A percentile compares a stretch with the other conserved stretches of the same genome.
Evolutionary conservation across 352 stramenopile species (phyloP).

Genomic region (Phytophthora uliginosa): DNA sequence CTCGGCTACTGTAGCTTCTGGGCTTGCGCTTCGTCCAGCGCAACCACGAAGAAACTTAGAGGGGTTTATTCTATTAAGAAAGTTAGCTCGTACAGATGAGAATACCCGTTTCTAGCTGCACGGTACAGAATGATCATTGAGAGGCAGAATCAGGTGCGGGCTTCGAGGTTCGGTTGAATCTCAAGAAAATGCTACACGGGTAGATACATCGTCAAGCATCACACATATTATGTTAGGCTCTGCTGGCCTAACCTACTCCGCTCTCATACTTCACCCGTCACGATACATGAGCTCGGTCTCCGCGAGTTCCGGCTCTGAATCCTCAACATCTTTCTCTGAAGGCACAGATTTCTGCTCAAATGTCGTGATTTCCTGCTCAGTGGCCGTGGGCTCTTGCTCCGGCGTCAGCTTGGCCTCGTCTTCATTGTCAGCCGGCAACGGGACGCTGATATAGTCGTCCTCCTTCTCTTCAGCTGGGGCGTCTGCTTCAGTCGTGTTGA

Average conservation of each 20-base stretch:
- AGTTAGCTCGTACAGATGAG: too few relatives aligned
- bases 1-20: too few relatives aligned
- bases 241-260: not conserved
- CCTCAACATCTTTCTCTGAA: not conserved
- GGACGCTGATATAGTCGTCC: not conserved
- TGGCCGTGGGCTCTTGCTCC: not conserved
- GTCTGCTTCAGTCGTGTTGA: not conserved
- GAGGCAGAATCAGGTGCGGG: too few relatives aligned
- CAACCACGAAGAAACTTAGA: too few relatives aligned
- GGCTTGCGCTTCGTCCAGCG: too few relatives aligned
- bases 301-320: not conserved
- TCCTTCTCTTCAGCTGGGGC: slow-evolving; percentile 14
- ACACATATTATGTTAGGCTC: too few relatives aligned
- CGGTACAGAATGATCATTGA: too few relatives aligned
- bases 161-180: too few relatives aligned
- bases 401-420: not conserved
- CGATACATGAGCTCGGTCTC: not conserved
- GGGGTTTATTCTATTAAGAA: too few relatives aligned
- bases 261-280: not conserved
- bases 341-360: not conserved
- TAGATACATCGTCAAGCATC: too few relatives aligned
- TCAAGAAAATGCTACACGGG: too few relatives aligned
- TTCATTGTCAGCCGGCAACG: not conserved
- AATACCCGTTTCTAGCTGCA: too few relatives aligned
- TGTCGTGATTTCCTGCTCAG: not conserved